Evolutionary conservation across 1,139 yeast genomes (phyloP), one percentile per base, ranked within the genome.

Genomic region (Lizanozyma gosingica): DNA sequence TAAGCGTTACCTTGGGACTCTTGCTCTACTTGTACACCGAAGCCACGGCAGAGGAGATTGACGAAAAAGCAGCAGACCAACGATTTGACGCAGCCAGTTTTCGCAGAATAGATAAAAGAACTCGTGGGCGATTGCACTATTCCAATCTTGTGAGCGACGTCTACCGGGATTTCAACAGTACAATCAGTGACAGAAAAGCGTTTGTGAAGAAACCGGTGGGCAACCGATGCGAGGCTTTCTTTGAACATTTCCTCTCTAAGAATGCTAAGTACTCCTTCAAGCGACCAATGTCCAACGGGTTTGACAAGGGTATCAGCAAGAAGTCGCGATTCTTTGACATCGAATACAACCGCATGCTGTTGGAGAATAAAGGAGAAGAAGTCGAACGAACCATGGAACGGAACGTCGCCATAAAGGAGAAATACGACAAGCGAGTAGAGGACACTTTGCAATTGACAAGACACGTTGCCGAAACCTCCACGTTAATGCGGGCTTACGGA

Each of bases 401-500:
- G 9, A 22, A 22, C 11, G 9, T 6, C 29, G 9, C 11, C 9
- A 22, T 22, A 22, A 22, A 11, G 29, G 29, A 22, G 11, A 22
- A 22, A 11, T 22, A 22, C 11, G 29, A 22, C 29, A 22, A 22
- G 11, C 29, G 29, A 9, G 45, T 62, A 4, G 34, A 38, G 6
- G 45, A 45, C 4, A 55, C 63, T 3, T 35, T 42, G 15, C 32
- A 38, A 1, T 49, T 55, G 1, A 63, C 62, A 29, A 59, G 55
- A 18, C 45, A 49, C 15, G 65, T 70, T 71, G 71, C 69, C 1
- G 75, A 70, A 47, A 47, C 61, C 2, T 49, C 55, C 18, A 54
- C 67, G 0, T 27, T 67, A 2, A 37, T 65, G 42, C 42, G 76
- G 35, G 41, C 65, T 2, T 69, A 55, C 42, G 67, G 67, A 3